phyloP scores from a whole-genome alignment of 345 rosid species.

The Populus euphratica region DNA sequence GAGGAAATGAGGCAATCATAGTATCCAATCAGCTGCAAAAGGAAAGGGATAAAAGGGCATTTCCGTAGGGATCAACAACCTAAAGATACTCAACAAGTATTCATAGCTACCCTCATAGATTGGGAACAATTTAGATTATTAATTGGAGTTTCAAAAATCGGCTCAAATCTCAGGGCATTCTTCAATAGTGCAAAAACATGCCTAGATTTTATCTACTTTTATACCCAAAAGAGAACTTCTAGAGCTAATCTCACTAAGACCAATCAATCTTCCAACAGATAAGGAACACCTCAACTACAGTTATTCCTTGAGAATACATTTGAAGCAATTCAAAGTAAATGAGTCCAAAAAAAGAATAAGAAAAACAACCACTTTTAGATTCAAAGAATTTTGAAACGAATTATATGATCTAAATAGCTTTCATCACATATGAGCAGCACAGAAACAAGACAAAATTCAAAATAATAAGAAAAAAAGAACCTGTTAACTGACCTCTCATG shows the following conservation, averaged over 20 bases:
- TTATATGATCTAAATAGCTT: no score
- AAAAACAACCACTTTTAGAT: no score
- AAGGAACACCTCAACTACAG: neutral
- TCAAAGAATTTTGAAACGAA: no score
- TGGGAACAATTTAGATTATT: neutral
- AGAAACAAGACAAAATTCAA: neutral
- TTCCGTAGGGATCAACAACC: no score
- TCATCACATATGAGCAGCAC: no score
- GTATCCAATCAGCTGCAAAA: no score
- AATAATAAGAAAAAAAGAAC: neutral
- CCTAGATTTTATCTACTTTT: neutral
- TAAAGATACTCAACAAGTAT: no score
- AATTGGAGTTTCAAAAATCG: neutral
- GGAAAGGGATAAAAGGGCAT: no score
- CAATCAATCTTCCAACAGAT: neutral
- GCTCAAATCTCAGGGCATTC: neutral
- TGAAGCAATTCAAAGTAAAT: neutral
- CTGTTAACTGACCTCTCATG: constrained; percentile 22
- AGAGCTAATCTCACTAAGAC: neutral
- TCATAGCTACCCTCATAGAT: neutral
- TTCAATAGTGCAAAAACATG: neutral
- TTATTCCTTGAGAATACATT: neutral
- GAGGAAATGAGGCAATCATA: neutral
- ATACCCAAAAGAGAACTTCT: neutral
- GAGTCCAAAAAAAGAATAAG: neutral